A percentile compares a stretch with the other conserved stretches of the same genome.
These are phyloP conservation scores for Coemansia nantahalensis DNA, from an alignment of 192 early-diverging fungal genomes.

Conservation along the genomic window DNA sequence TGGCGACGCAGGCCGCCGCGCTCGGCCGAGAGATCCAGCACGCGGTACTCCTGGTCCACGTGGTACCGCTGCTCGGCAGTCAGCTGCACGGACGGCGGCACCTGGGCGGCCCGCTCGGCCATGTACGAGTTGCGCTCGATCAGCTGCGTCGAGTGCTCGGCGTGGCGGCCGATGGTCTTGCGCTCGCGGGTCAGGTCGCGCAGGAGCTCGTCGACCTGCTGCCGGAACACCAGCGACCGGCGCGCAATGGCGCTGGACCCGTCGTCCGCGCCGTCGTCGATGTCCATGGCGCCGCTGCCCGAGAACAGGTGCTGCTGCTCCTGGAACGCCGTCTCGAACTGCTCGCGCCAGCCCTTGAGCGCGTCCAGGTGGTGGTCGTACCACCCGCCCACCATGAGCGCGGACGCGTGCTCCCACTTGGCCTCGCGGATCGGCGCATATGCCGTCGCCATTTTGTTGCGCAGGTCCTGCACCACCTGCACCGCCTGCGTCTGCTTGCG, in stretches of 20 bases:
- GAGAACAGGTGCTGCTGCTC: conserved; percentile 40
- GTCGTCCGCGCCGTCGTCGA: conserved; percentile 9
- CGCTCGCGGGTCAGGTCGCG: conserved; percentile 46
- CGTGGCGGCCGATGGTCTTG: conserved; percentile 35
- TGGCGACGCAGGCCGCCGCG: conserved; percentile 39
- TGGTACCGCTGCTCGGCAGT: conserved; percentile 53
- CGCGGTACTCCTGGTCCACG: conserved; percentile 44
- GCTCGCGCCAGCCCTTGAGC: conserved; percentile 49
- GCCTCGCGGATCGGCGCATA: conserved; percentile 49
- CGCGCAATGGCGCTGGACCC: background rate
- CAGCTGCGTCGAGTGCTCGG: conserved; percentile 36
- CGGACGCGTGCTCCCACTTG: conserved; percentile 51
- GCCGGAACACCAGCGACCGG: conserved; percentile 24
- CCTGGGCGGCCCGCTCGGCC: conserved; percentile 44
- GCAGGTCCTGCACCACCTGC: conserved; percentile 51
- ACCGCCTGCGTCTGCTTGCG: conserved; percentile 46
- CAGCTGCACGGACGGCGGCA: conserved; percentile 31
- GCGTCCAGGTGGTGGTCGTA: conserved; percentile 35
- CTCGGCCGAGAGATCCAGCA: conserved; percentile 44
- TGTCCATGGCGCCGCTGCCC: conserved; percentile 4
- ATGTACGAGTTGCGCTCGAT: conserved; percentile 38
- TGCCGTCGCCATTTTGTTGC: conserved; percentile 37
- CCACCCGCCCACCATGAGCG: conserved; percentile 26
- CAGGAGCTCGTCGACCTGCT: conserved; percentile 39
- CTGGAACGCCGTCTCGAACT: conserved; percentile 50